These are phyloP conservation scores for Exophiala calicioides DNA, from an alignment of 2,329 filamentous ascomycete species.

Conservation along the genomic window DNA sequence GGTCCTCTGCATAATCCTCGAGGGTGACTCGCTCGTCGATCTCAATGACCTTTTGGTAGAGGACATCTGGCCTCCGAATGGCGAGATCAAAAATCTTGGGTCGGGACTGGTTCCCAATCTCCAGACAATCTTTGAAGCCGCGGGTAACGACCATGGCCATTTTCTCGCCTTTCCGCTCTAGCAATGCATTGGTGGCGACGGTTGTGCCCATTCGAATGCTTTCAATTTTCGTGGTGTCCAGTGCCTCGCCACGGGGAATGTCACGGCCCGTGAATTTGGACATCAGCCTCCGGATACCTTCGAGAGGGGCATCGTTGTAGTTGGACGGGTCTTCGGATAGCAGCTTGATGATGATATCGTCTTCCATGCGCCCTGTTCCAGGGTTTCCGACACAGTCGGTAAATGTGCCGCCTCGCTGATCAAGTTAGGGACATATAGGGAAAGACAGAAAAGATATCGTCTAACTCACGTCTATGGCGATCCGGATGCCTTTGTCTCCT, in stretches of 20 bases:
- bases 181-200: slow-evolving; percentile 85
- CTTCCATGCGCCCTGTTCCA: slow-evolving; percentile 64
- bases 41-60: slow-evolving; percentile 85
- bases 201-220: slow-evolving; percentile 96
- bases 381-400: slow-evolving; percentile 89
- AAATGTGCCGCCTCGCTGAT: slow-evolving; percentile 78
- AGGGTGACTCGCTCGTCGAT: slow-evolving; percentile 87
- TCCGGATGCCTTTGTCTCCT: slow-evolving; percentile 36
- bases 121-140: slow-evolving; percentile 83
- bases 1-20: slow-evolving; percentile 90
- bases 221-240: slow-evolving; percentile 82
- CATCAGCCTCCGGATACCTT: slow-evolving; percentile 85
- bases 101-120: slow-evolving; percentile 86
- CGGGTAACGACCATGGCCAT: slow-evolving; percentile 85
- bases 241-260: slow-evolving; percentile 74
- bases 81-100: slow-evolving; percentile 90
- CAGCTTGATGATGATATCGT: slow-evolving; percentile 83
- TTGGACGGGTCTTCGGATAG: slow-evolving; percentile 88
- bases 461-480: slow-evolving; percentile 40
- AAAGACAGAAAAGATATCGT: slow-evolving; percentile 1
- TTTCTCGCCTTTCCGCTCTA: slow-evolving; percentile 86
- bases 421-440: slow-evolving; percentile 15
- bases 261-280: slow-evolving; percentile 72
- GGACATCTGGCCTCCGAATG: slow-evolving; percentile 80
- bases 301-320: slow-evolving; percentile 86